Evolutionary conservation across 2,329 filamentous ascomycete species (phyloP).

Genomic region (Leptoxyphium fumago): DNA sequence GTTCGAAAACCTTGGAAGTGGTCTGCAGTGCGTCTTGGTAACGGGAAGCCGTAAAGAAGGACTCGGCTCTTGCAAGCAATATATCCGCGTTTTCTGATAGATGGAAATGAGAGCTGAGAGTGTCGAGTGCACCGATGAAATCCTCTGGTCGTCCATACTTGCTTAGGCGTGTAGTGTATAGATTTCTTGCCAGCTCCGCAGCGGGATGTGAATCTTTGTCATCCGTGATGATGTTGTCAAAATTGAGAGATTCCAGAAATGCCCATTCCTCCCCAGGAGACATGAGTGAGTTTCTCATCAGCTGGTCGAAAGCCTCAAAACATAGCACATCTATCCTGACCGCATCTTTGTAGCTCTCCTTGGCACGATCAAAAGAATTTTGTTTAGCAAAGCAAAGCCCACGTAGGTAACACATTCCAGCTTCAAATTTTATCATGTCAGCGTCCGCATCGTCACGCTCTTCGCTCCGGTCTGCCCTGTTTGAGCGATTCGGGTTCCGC

Average conservation of each 20-base stretch:
- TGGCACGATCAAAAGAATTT: constrained; percentile 91
- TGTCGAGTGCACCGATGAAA: constrained; percentile 76
- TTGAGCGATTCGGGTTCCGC: constrained; percentile 26
- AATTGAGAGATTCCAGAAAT: constrained; percentile 78
- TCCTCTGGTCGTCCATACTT: constrained; percentile 83
- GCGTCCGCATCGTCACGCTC: constrained; percentile 54
- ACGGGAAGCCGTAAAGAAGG: constrained; percentile 86
- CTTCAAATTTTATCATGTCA: constrained; percentile 72
- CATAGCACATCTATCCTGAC: constrained; percentile 95
- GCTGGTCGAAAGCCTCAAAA: constrained; percentile 93
- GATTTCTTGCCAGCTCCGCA: constrained; percentile 83
- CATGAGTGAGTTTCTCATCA: constrained; percentile 93
- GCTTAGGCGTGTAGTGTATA: constrained; percentile 88
- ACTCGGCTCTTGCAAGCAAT: constrained; percentile 74
- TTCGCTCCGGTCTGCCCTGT: constrained; percentile 43
- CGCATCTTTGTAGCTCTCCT: constrained; percentile 96
- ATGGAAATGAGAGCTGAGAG: constrained; percentile 84
- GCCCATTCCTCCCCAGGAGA: constrained; percentile 77
- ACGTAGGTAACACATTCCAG: constrained; percentile 90
- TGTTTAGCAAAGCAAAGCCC: constrained; percentile 93
- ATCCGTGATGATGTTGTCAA: constrained; percentile 57
- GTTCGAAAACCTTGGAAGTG: constrained; percentile 66
- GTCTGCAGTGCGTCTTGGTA: constrained; percentile 77
- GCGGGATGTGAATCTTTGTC: constrained; percentile 66
- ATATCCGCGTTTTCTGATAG: constrained; percentile 78